Conservation (phyloP, 345 rosid species). For the Hypericum androsaemum region DNA sequence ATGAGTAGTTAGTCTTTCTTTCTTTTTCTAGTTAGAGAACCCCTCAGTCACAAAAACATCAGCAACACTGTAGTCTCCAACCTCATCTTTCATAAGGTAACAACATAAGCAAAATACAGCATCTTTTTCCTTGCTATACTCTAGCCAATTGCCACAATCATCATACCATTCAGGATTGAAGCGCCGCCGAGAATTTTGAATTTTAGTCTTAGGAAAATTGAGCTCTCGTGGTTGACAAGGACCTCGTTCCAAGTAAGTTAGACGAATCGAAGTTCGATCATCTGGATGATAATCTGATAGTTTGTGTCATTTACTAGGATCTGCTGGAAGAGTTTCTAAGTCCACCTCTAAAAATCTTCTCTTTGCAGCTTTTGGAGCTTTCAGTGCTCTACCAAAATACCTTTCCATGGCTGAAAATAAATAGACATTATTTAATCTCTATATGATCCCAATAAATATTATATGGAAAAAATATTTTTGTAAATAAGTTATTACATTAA, state of each 20-base stretch:
- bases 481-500: too few relatives aligned
- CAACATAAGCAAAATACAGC: background rate
- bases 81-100: background rate
- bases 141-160: constrained; percentile 1
- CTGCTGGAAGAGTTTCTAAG: too few relatives aligned
- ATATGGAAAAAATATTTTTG: too few relatives aligned
- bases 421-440: too few relatives aligned
- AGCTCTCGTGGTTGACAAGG: constrained; percentile 1
- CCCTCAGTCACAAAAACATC: constrained; percentile 5
- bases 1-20: background rate
- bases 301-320: too few relatives aligned
- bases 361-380: too few relatives aligned
- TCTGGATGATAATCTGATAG: constrained; percentile 4
- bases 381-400: too few relatives aligned
- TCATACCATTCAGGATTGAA: constrained; percentile 1
- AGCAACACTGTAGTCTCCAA: background rate
- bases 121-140: background rate
- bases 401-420: too few relatives aligned
- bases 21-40: background rate
- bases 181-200: background rate
- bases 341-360: too few relatives aligned
- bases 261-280: constrained; percentile 1
- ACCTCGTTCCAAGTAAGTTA: background rate
- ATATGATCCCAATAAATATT: too few relatives aligned
- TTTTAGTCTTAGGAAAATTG: background rate